Conservation (phyloP, 2,329 filamentous ascomycete genomes). For the Verticillium longisporum region DNA sequence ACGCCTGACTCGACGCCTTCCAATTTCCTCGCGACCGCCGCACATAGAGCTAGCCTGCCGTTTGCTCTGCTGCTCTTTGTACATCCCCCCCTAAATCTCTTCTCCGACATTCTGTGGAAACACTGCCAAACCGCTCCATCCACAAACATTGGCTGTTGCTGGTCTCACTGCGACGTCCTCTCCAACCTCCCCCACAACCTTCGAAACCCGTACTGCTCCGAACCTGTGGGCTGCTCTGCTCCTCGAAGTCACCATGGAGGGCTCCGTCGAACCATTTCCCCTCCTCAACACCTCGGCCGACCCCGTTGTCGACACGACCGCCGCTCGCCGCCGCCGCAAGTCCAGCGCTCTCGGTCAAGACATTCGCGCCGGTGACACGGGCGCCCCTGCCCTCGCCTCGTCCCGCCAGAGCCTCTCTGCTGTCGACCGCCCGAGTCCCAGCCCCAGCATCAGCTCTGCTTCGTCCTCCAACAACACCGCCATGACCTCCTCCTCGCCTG, state of each 20-base stretch:
- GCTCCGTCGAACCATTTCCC: conserved; percentile 44
- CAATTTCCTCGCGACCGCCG: no score
- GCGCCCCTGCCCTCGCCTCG: conserved; percentile 46
- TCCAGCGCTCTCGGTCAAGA: conserved; percentile 48
- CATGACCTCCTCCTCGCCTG: background rate
- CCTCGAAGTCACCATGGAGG: background rate
- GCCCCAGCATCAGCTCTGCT: background rate
- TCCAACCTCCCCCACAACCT: background rate
- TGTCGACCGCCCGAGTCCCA: background rate
- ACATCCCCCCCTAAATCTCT: no score
- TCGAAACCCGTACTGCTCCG: background rate
- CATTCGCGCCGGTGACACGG: conserved; percentile 48
- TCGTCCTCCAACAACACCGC: background rate
- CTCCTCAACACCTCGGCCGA: conserved; percentile 44
- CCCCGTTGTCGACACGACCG: conserved; percentile 20
- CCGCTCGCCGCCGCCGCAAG: conserved; percentile 43
- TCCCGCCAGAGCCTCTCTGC: conserved; percentile 15
- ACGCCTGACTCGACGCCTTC: no score
- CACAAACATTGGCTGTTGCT: no score
- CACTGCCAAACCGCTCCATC: no score
- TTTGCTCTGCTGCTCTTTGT: no score
- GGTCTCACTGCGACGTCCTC: no score
- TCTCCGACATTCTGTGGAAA: no score
- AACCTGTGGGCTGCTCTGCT: background rate
- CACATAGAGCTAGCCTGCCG: no score